Evolutionary conservation across 2,329 filamentous ascomycete species (phyloP).

Genomic region (Aspergillus quadrilineatus): DNA sequence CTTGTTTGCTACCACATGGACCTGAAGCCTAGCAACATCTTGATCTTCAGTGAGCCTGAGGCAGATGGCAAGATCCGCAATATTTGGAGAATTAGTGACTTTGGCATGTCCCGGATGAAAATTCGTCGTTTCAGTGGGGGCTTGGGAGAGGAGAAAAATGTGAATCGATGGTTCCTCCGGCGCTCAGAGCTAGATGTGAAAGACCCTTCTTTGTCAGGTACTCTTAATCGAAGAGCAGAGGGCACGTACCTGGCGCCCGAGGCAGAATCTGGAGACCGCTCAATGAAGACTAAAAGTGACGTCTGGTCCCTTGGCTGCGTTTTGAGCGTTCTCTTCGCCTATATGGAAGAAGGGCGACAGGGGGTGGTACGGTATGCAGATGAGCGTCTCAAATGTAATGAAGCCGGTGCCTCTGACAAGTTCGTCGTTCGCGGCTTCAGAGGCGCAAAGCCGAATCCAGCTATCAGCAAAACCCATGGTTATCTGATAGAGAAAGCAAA

Average conservation of each 20-base stretch:
- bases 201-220: background rate
- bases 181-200: background rate
- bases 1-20: constrained; percentile 6
- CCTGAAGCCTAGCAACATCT: constrained; percentile 5
- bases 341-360: background rate
- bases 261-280: background rate
- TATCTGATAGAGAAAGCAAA: background rate
- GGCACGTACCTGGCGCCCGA: constrained; percentile 2
- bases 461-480: background rate
- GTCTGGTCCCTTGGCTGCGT: constrained; percentile 9
- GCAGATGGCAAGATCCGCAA: background rate
- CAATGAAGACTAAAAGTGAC: background rate
- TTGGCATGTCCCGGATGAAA: constrained; percentile 1
- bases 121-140: background rate
- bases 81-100: constrained; percentile 7
- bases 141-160: background rate
- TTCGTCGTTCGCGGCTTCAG: background rate
- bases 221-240: background rate
- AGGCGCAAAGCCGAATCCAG: background rate
- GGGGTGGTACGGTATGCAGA: background rate
- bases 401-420: background rate
- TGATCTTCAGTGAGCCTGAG: constrained; percentile 1
- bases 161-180: constrained; percentile 2
- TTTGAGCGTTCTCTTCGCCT: background rate
- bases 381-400: background rate